phyloP scores from a whole-genome alignment of 2,329 filamentous ascomycete species.

The Aspergillus quadricinctus region DNA sequence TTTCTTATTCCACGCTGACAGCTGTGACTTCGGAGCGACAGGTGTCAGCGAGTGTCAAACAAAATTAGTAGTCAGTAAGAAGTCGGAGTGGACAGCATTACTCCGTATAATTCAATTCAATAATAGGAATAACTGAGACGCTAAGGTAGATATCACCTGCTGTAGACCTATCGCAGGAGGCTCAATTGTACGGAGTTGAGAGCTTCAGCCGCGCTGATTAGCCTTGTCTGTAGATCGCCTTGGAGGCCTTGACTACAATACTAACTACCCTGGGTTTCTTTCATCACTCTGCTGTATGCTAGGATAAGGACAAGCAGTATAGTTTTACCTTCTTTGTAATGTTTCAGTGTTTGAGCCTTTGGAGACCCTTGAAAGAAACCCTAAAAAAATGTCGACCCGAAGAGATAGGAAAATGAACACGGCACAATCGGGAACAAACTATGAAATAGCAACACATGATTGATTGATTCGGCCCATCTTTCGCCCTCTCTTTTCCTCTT shows the following conservation, averaged over 20 bases:
- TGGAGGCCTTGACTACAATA: neutral
- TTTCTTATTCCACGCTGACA: neutral
- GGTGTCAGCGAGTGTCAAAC: neutral
- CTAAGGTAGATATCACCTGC: too few species aligned
- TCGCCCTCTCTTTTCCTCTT: conserved; percentile 11
- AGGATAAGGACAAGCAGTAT: neutral
- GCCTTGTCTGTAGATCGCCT: neutral
- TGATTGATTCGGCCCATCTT: conserved; percentile 9
- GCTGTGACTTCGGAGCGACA: neutral
- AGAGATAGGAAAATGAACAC: neutral
- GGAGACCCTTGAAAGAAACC: neutral
- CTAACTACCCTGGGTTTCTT: neutral
- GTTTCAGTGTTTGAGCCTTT: neutral
- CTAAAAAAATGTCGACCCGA: neutral
- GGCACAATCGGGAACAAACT: neutral
- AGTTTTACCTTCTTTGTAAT: neutral
- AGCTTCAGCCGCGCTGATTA: neutral
- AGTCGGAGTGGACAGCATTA: neutral
- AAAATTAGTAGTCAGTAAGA: neutral
- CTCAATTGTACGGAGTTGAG: neutral
- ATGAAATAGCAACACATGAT: neutral
- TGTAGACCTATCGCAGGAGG: neutral
- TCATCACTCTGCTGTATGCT: neutral
- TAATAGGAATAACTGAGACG: neutral
- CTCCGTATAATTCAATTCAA: too few species aligned